These are phyloP conservation scores for Tulasnella calospora DNA, from an alignment of 768 basidiomycete species.

Conservation along the genomic window DNA sequence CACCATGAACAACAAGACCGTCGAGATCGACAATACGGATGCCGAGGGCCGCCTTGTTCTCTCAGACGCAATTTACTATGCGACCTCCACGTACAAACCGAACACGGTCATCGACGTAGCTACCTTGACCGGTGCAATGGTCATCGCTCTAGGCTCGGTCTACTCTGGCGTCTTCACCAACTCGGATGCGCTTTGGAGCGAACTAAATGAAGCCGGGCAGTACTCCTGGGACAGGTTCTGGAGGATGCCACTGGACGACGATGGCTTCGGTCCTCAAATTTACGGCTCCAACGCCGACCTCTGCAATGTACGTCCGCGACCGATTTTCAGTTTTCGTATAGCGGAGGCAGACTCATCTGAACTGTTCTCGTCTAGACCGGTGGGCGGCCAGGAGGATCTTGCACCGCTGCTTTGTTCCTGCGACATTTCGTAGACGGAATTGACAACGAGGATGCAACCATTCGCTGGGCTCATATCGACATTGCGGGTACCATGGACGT, in stretches of 20 bases:
- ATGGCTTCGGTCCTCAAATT: conserved; percentile 74
- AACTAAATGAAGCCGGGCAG: conserved; percentile 64
- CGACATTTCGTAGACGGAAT: conserved; percentile 75
- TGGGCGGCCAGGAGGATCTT: conserved; percentile 64
- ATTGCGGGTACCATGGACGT: conserved; percentile 70
- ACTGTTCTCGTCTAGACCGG: conserved; percentile 48
- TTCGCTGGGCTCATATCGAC: conserved; percentile 86
- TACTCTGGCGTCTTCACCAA: conserved; percentile 66
- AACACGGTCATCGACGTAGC: conserved; percentile 83
- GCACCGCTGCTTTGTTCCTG: conserved; percentile 83
- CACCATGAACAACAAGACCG: conserved; percentile 81
- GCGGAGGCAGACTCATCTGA: neutral
- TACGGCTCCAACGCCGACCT: conserved; percentile 73
- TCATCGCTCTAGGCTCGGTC: conserved; percentile 66
- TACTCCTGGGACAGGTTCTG: conserved; percentile 78
- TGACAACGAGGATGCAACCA: conserved; percentile 53
- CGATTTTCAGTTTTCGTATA: neutral
- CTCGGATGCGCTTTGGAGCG: conserved; percentile 68
- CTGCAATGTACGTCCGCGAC: conserved; percentile 54
- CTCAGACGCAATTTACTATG: conserved; percentile 81
- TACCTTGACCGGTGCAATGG: conserved; percentile 79
- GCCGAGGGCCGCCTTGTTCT: conserved; percentile 76
- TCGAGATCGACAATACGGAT: conserved; percentile 72
- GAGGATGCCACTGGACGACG: conserved; percentile 85
- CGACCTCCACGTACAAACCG: conserved; percentile 68